Percentiles rank a stretch among this genome's conserved stretches.
Evolutionary conservation across 2,329 filamentous ascomycete genomes (phyloP).

Genomic region (Septoria linicola): DNA sequence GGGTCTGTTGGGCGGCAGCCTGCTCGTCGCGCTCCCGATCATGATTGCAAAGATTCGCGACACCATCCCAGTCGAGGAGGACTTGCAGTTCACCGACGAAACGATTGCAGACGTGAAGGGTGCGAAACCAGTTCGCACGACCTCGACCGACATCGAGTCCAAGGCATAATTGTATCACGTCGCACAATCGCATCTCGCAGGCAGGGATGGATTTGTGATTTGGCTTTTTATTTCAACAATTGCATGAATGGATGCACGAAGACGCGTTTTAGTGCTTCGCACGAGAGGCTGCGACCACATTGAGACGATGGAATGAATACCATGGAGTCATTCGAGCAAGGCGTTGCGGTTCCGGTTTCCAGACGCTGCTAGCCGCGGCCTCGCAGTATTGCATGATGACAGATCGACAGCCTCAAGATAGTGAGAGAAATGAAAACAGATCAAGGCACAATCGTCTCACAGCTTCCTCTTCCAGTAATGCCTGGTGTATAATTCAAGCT

Average conservation of each 20-base stretch:
- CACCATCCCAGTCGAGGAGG: conserved; percentile 75
- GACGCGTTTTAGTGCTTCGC: conserved; percentile 1
- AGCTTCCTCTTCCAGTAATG: not conserved
- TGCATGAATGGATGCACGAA: conserved; percentile 14
- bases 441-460: not conserved
- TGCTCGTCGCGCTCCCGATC: conserved; percentile 75
- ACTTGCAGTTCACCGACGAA: conserved; percentile 82
- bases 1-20: conserved; percentile 70
- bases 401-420: not conserved
- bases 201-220: conserved; percentile 15
- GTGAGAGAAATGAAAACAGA: not conserved
- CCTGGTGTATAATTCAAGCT: not conserved
- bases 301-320: conserved; percentile 8
- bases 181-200: conserved; percentile 17
- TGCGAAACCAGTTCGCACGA: conserved; percentile 20
- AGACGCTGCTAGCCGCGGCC: conserved; percentile 8
- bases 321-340: conserved; percentile 1
- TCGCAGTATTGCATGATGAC: conserved; percentile 2
- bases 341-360: conserved; percentile 1
- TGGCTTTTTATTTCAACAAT: conserved; percentile 1
- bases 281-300: conserved; percentile 2
- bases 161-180: conserved; percentile 19
- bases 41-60: conserved; percentile 79
- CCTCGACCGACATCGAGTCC: conserved; percentile 15
- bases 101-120: conserved; percentile 66